These are phyloP conservation scores for Seminavis robusta DNA, from an alignment of 108 stramenopile species.

Conservation along the genomic window DNA sequence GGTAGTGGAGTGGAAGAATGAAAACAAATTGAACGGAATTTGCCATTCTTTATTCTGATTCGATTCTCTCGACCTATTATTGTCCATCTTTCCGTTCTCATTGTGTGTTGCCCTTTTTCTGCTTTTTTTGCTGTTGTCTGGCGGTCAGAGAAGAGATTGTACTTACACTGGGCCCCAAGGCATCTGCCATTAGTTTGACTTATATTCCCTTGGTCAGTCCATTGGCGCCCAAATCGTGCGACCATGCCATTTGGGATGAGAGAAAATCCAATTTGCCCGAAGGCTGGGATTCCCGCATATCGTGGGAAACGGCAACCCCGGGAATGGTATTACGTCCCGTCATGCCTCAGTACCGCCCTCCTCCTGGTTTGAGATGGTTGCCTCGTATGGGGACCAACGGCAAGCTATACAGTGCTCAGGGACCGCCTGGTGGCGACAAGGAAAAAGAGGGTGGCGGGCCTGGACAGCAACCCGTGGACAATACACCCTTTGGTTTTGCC, in stretches of 20 bases:
- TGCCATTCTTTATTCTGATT: neutral
- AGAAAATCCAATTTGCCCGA: conserved; percentile 21
- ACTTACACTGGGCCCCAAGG: conserved; percentile 51
- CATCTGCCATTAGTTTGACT: conserved; percentile 51
- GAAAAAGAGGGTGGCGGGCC: too few species aligned
- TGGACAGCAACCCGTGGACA: conserved; percentile 19
- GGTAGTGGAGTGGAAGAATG: neutral
- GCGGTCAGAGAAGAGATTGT: conserved; percentile 57
- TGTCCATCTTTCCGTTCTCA: neutral
- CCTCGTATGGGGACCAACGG: conserved; percentile 15
- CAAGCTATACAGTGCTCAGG: conserved; percentile 23
- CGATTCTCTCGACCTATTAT: neutral
- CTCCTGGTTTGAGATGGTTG: conserved; percentile 68
- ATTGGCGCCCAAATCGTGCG: conserved; percentile 68
- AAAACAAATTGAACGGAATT: too few species aligned
- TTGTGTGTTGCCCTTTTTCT: neutral
- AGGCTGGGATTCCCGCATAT: conserved; percentile 54
- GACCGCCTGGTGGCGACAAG: conserved; percentile 10
- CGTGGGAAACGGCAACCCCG: conserved; percentile 59
- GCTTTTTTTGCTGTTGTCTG: neutral
- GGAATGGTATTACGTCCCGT: conserved; percentile 59
- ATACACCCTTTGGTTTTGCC: conserved; percentile 34
- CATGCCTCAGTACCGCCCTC: conserved; percentile 54
- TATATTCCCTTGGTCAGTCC: conserved; percentile 77
- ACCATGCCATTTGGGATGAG: too few species aligned